Base-by-base conservation (phyloP, 2,329 filamentous ascomycete species). In the Nakataea oryzae region DNA sequence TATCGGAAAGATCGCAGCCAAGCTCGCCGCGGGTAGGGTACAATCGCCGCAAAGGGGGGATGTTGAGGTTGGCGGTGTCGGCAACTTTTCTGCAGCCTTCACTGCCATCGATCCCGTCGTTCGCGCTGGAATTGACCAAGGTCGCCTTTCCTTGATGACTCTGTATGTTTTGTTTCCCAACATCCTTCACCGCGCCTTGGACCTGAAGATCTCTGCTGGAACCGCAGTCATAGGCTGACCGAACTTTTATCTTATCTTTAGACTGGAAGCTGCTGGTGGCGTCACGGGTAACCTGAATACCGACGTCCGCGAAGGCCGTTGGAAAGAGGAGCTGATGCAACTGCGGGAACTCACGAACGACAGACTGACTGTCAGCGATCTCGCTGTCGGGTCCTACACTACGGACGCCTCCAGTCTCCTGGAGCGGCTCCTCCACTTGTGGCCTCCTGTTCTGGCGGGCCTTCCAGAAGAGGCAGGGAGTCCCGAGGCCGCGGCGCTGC, bases 111-210 rank as follows among this genome's bases (percentile, higher is more conserved):
- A 32, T 7, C 28, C 28, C 7, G 60, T 63, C 3, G 17, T 65
- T 14, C 61, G 62, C 2, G 47, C 32, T 4, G 64, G 62, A 1
- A 21, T 56, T 5, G 59, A 62, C 8, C 41, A 50, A 3, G 63
- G 62, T 4, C 61, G 58, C 27, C 62, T 65, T 27, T 62, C 65
- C 3, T 63, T 64, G 13, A 65, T 60, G 0, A 66, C 67, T 1
- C 32, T 68, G 32, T 41, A 7, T 21, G 7, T n/a, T 13, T 3
- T n/a, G 1, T 34, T 41, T 2, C 50, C 17, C 24, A 17, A 47
- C 6, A 14, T 21, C 26, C 9, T 26, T 50, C 32, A 14, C 3
- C 21, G 13, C 12, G 6, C 14, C 3, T 4, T 14, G n/a, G 34
- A 3, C 21, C 7, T n/a, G 8, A 1, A 24, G 6, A 17, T 3